phyloP scores from a whole-genome alignment of 2,329 filamentous ascomycete genomes.

The Volutella citrinella region DNA sequence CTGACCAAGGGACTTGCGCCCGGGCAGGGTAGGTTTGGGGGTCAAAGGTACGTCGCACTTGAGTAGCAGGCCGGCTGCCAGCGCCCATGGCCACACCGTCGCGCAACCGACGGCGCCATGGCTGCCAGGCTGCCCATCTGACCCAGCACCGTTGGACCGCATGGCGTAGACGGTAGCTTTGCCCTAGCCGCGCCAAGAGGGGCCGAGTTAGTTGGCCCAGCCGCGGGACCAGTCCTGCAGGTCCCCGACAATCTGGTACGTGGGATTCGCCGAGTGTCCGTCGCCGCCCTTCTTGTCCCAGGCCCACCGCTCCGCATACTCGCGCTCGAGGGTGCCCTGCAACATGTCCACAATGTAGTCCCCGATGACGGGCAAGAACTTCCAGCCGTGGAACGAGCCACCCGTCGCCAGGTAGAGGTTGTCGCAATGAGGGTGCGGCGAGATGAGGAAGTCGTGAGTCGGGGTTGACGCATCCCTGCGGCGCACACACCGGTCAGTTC shows the following conservation, averaged over 20 bases:
- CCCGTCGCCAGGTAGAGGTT: slow-evolving; percentile 60
- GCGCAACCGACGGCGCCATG: no score
- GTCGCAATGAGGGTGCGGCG: slow-evolving; percentile 44
- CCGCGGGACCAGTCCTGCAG: slow-evolving; percentile 36
- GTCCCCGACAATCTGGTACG: slow-evolving; percentile 39
- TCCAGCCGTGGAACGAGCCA: slow-evolving; percentile 64
- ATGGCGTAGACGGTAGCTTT: no score
- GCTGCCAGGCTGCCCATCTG: no score
- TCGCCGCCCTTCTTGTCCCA: slow-evolving; percentile 43
- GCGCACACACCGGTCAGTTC: slow-evolving; percentile 16
- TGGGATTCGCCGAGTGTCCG: slow-evolving; percentile 40
- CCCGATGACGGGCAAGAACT: slow-evolving; percentile 62
- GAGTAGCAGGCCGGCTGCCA: no score
- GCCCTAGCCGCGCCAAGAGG: no score
- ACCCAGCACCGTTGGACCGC: no score
- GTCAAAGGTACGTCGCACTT: no score
- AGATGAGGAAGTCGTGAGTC: slow-evolving; percentile 61
- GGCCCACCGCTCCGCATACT: slow-evolving; percentile 40
- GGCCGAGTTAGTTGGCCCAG: slow-evolving; percentile 21
- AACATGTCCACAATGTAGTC: slow-evolving; percentile 54
- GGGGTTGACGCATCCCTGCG: slow-evolving; percentile 59
- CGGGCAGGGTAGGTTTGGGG: no score
- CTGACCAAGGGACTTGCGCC: no score
- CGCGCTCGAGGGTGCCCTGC: slow-evolving; percentile 36
- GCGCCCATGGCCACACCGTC: no score